These are phyloP conservation scores for Rhizopus arrhizus DNA, from an alignment of 371 early-diverging fungal genomes.

Conservation along the genomic window DNA sequence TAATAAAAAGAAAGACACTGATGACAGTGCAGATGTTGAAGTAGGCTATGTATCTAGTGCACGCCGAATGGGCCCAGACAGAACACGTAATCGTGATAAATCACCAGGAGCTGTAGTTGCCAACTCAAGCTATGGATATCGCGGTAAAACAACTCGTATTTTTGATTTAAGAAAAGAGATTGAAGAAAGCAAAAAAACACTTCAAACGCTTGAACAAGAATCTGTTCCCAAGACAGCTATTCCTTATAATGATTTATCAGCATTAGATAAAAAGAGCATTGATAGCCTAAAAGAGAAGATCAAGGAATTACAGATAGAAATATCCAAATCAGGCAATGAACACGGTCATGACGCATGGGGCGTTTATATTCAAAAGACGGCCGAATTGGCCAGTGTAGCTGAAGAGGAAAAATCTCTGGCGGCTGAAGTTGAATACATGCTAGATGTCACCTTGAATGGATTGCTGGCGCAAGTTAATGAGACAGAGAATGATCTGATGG, in stretches of 20 bases:
- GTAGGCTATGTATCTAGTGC: constrained; percentile 67
- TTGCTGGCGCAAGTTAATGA: constrained; percentile 54
- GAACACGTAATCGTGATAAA: constrained; percentile 48
- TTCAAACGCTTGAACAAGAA: constrained; percentile 37
- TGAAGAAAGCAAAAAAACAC: constrained; percentile 46
- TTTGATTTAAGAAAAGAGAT: constrained; percentile 64
- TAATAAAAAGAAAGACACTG: constrained; percentile 16
- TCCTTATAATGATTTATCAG: constrained; percentile 28
- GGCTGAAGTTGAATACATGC: constrained; percentile 47
- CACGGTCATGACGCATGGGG: constrained; percentile 44
- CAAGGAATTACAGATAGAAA: constrained; percentile 47
- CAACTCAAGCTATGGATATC: constrained; percentile 44
- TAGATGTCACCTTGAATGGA: constrained; percentile 44
- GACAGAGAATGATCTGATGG: constrained; percentile 54
- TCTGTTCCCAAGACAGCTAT: constrained; percentile 26
- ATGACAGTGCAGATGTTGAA: constrained; percentile 32
- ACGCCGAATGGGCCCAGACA: constrained; percentile 56
- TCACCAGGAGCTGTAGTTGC: constrained; percentile 13
- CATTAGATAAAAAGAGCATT: constrained; percentile 44
- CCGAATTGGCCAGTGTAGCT: constrained; percentile 52
- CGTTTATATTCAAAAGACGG: constrained; percentile 39
- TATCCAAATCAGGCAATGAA: constrained; percentile 37
- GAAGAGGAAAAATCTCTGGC: constrained; percentile 59
- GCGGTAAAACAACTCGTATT: constrained; percentile 53
- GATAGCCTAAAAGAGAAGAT: constrained; percentile 43